These are phyloP conservation scores for Pharus latifolius DNA, from an alignment of 176 grass and related monocot species.

Conservation along the genomic window DNA sequence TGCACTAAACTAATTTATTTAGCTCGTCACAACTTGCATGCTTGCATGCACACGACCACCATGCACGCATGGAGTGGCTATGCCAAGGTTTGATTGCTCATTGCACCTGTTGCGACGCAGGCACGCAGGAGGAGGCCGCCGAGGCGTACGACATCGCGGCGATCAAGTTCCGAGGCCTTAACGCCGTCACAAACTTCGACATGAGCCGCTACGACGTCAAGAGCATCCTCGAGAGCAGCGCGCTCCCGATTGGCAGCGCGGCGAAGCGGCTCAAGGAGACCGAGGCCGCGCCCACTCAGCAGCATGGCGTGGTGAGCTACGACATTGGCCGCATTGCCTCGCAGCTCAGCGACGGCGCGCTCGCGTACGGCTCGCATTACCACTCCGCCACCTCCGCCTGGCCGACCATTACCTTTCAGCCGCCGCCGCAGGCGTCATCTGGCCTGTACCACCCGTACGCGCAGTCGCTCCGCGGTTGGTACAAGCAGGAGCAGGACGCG, in stretches of 20 bases:
- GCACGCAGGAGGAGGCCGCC: slow-evolving; percentile 75
- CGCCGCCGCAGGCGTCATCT: neutral
- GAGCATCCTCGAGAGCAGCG: slow-evolving; percentile 63
- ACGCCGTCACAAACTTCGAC: slow-evolving; percentile 83
- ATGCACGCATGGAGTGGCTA: neutral
- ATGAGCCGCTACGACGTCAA: slow-evolving; percentile 91
- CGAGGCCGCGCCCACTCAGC: slow-evolving; percentile 14
- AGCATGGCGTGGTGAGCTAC: slow-evolving; percentile 24
- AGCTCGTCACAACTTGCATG: slow-evolving; percentile 1
- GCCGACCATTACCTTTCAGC: slow-evolving; percentile 64
- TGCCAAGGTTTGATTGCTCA: no score
- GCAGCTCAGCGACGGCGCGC: neutral
- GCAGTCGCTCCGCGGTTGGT: slow-evolving; percentile 41
- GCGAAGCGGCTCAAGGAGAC: slow-evolving; percentile 72
- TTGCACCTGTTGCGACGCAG: no score
- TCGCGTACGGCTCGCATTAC: slow-evolving; percentile 24
- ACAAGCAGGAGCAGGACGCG: slow-evolving; percentile 63
- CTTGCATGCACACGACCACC: neutral
- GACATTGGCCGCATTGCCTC: slow-evolving; percentile 26
- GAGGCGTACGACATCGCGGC: slow-evolving; percentile 86
- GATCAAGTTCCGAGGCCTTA: slow-evolving; percentile 78
- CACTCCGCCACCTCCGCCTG: slow-evolving; percentile 12
- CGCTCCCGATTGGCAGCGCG: slow-evolving; percentile 50
- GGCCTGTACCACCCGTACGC: slow-evolving; percentile 44
- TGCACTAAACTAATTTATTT: neutral